Percentiles rank a stretch among this genome's conserved stretches.
Evolutionary conservation across 1,284 basidiomycete species (phyloP).

Genomic region (Ustanciosporium gigantosporum): DNA sequence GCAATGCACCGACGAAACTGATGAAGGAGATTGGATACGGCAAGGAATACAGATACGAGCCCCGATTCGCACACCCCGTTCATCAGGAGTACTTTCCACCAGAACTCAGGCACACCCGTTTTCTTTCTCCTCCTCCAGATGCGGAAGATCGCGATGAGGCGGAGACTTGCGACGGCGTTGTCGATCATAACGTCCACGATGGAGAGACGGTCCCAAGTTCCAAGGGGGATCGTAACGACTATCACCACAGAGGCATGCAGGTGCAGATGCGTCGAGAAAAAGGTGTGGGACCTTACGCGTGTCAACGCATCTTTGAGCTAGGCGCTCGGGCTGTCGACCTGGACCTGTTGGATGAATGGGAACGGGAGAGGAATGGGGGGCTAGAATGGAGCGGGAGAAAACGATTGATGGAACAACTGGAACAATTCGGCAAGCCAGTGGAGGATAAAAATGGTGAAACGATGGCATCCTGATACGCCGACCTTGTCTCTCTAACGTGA

Average conservation of each 20-base stretch:
- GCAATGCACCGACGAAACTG: conserved; percentile 83
- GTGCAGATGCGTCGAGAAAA: conserved; percentile 8
- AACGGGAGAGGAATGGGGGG: conserved; percentile 70
- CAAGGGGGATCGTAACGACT: conserved; percentile 3
- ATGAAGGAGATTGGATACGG: conserved; percentile 80
- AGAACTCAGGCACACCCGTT: conserved; percentile 62
- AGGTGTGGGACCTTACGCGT: conserved; percentile 45
- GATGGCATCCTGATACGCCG: background rate
- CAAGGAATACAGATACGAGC: conserved; percentile 70
- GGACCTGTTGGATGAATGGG: conserved; percentile 73
- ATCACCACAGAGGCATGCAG: conserved; percentile 11
- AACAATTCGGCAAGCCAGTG: background rate
- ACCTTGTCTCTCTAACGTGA: background rate
- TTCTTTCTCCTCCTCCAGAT: conserved; percentile 68
- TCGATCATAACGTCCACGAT: too few species aligned
- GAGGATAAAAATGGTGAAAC: too few species aligned
- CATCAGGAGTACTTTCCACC: conserved; percentile 64
- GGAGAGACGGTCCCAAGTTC: background rate
- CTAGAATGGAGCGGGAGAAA: conserved; percentile 69
- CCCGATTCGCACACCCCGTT: conserved; percentile 69
- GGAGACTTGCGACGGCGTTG: background rate
- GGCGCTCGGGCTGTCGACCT: conserved; percentile 69
- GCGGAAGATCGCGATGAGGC: background rate
- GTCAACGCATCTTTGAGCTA: conserved; percentile 52
- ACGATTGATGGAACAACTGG: conserved; percentile 8